Evolutionary conservation across 768 basidiomycete species (phyloP).

Genomic region (Gyrodon lividus): DNA sequence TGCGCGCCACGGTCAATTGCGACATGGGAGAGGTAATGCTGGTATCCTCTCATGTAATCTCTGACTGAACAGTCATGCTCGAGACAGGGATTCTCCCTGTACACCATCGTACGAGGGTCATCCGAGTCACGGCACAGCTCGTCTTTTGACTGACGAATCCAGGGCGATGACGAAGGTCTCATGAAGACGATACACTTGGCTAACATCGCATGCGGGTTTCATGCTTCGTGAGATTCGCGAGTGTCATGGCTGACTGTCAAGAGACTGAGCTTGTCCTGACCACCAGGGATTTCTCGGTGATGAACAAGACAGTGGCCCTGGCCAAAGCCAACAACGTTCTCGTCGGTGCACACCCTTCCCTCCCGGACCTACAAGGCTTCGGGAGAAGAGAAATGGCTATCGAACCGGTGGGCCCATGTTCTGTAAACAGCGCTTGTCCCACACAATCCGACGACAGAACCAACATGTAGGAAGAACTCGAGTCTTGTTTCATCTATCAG

Average conservation of each 20-base stretch:
- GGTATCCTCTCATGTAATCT: neutral
- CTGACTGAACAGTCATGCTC: neutral
- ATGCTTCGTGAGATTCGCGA: conserved; percentile 47
- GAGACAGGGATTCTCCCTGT: conserved; percentile 50
- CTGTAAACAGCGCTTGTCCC: neutral
- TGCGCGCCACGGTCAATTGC: conserved; percentile 49
- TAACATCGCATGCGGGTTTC: conserved; percentile 69
- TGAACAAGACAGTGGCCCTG: conserved; percentile 58
- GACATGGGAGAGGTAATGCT: conserved; percentile 53
- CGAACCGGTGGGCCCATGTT: conserved; percentile 43
- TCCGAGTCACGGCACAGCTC: neutral
- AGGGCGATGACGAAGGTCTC: conserved; percentile 53
- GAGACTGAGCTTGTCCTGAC: neutral
- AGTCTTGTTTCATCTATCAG: conserved; percentile 61
- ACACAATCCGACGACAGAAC: no score
- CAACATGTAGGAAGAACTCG: conserved; percentile 47
- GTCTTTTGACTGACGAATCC: neutral
- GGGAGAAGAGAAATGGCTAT: conserved; percentile 65
- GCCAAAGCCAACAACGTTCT: conserved; percentile 56
- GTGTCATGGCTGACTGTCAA: neutral
- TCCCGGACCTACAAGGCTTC: conserved; percentile 64
- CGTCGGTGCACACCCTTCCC: conserved; percentile 68
- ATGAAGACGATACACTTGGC: conserved; percentile 59
- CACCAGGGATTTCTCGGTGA: conserved; percentile 58
- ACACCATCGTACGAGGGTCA: conserved; percentile 40